phyloP scores from a whole-genome alignment of 2,329 filamentous ascomycete species.

The Aspergillus caelatus region DNA sequence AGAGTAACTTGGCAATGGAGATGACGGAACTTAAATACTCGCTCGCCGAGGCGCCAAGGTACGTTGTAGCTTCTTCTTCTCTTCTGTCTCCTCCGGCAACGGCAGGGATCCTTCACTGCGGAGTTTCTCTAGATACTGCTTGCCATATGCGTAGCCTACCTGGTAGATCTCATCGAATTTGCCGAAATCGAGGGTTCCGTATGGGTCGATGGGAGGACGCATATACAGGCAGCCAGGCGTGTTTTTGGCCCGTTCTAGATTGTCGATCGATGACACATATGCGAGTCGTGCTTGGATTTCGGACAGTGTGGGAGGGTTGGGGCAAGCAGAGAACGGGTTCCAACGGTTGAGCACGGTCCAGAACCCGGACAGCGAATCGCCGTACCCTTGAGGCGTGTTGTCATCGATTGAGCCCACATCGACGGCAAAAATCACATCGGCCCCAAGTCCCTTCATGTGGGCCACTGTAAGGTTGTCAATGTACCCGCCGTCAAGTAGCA shows the following conservation, averaged over 20 bases:
- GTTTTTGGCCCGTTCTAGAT: slow-evolving; percentile 87
- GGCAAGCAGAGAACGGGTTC: slow-evolving; percentile 88
- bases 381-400: slow-evolving; percentile 86
- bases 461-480: slow-evolving; percentile 96
- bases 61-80: slow-evolving; percentile 73
- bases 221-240: slow-evolving; percentile 93
- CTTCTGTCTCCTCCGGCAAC: slow-evolving; percentile 71
- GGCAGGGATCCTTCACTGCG: slow-evolving; percentile 76
- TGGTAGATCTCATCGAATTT: slow-evolving; percentile 98
- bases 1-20: background rate
- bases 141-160: slow-evolving; percentile 83
- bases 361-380: slow-evolving; percentile 89
- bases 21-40: slow-evolving; percentile 58
- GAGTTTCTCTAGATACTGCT: slow-evolving; percentile 75
- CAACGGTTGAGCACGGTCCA: slow-evolving; percentile 96
- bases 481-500: slow-evolving; percentile 95
- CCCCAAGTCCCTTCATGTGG: slow-evolving; percentile 93
- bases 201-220: slow-evolving; percentile 89
- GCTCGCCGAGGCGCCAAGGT: slow-evolving; percentile 79
- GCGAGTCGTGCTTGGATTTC: slow-evolving; percentile 95
- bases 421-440: slow-evolving; percentile 91
- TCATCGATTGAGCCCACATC: slow-evolving; percentile 94
- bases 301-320: slow-evolving; percentile 90
- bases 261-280: slow-evolving; percentile 93
- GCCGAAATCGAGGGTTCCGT: slow-evolving; percentile 92